A percentile compares a stretch with the other conserved stretches of the same genome.
Evolutionary conservation across 2,329 filamentous ascomycete genomes (phyloP).

Genomic region (Botryotinia globosa): DNA sequence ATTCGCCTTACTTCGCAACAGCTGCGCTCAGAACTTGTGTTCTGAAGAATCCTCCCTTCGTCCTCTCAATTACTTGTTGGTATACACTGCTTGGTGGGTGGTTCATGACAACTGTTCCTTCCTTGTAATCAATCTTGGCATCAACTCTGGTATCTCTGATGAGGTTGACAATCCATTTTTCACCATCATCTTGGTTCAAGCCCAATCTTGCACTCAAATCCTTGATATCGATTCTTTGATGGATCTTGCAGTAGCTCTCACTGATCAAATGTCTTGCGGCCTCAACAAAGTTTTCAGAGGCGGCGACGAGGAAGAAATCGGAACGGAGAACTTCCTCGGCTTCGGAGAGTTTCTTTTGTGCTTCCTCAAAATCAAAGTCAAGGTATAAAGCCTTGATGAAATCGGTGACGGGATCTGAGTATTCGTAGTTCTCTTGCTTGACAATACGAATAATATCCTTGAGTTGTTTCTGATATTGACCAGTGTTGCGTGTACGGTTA

Average conservation of each 20-base stretch:
- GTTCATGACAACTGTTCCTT: conserved; percentile 99
- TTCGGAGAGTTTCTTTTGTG: conserved; percentile 79
- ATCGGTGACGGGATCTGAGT: conserved; percentile 90
- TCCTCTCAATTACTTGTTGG: conserved; percentile 98
- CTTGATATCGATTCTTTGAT: conserved; percentile 97
- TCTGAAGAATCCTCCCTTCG: conserved; percentile 97
- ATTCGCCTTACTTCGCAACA: conserved; percentile 38
- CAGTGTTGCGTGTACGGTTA: conserved; percentile 73
- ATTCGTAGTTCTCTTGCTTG: conserved; percentile 96
- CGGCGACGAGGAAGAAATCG: conserved; percentile 91
- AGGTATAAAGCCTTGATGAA: conserved; percentile 96
- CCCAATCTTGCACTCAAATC: conserved; percentile 90
- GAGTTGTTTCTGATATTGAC: conserved; percentile 93
- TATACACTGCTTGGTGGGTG: conserved; percentile 98
- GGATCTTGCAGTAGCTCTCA: conserved; percentile 99
- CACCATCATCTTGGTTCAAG: conserved; percentile 88
- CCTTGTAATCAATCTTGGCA: conserved; percentile 99
- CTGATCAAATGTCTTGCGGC: conserved; percentile 94
- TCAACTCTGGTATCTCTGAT: conserved; percentile 97
- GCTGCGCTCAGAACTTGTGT: conserved; percentile 79
- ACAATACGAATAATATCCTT: conserved; percentile 97
- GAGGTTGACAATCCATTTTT: conserved; percentile 99
- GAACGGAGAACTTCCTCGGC: conserved; percentile 87
- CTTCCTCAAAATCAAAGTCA: conserved; percentile 95
- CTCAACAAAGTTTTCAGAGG: conserved; percentile 87